phyloP scores from a whole-genome alignment of 805 yeast species.

The Lipomyces chichibuensis region DNA sequence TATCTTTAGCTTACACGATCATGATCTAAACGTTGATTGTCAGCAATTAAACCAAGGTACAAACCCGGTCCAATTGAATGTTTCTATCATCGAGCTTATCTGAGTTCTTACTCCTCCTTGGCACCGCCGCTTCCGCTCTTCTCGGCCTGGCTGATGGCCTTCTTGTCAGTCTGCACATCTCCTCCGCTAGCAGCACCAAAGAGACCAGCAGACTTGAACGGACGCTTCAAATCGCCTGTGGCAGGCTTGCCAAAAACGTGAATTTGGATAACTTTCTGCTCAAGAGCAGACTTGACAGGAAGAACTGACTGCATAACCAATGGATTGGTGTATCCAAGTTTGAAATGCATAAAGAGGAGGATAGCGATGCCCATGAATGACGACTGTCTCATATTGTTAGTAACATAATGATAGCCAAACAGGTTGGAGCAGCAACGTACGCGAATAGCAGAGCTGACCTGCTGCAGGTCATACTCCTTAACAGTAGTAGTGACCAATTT shows the following conservation, averaged over 20 bases:
- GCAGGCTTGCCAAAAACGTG: slow-evolving; percentile 84
- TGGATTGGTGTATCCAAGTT: slow-evolving; percentile 97
- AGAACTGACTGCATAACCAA: slow-evolving; percentile 91
- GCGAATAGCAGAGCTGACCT: slow-evolving; percentile 69
- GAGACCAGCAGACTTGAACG: slow-evolving; percentile 86
- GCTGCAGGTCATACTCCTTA: slow-evolving; percentile 90
- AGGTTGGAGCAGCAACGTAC: slow-evolving; percentile 17
- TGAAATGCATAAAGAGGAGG: slow-evolving; percentile 98
- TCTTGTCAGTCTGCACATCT: slow-evolving; percentile 80
- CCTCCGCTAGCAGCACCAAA: slow-evolving; percentile 52
- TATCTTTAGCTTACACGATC: background rate
- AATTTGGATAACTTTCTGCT: slow-evolving; percentile 86
- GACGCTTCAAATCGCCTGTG: slow-evolving; percentile 90
- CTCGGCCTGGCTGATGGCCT: slow-evolving; percentile 82
- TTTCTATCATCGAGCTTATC: background rate
- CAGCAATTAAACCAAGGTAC: no score
- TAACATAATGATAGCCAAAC: background rate
- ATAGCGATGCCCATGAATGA: slow-evolving; percentile 87
- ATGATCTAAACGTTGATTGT: background rate
- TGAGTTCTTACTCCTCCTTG: slow-evolving; percentile 69
- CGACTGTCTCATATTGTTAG: slow-evolving; percentile 50
- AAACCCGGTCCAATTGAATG: background rate
- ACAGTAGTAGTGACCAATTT: slow-evolving; percentile 87
- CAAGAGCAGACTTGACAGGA: slow-evolving; percentile 86
- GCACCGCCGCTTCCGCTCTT: slow-evolving; percentile 76